Conservation (phyloP, 495 filamentous ascomycete genomes). For the Podospora anserina region DNA sequence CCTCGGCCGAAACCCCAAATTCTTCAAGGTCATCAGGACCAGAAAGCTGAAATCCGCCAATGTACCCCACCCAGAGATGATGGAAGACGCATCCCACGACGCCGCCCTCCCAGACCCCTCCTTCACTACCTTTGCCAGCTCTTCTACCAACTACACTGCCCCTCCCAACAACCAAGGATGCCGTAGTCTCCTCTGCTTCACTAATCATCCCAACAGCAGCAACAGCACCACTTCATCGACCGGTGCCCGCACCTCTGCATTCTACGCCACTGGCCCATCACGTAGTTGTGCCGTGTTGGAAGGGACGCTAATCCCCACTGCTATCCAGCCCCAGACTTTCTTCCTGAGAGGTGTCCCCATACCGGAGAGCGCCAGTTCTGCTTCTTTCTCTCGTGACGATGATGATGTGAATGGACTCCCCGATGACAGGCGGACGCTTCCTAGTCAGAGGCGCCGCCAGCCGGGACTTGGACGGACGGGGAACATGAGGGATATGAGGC, state of each 20-base stretch:
- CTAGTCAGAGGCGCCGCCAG: constrained; percentile 1
- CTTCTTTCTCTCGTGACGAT: background rate
- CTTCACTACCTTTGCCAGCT: background rate
- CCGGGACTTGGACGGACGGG: background rate
- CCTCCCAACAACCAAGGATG: background rate
- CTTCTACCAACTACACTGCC: background rate
- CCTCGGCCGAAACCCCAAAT: background rate
- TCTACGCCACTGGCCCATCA: background rate
- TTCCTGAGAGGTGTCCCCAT: background rate
- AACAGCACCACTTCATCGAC: background rate
- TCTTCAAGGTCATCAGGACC: background rate
- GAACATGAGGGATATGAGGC: background rate
- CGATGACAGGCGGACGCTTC: constrained; percentile 11
- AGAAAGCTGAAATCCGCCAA: background rate
- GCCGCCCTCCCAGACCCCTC: background rate
- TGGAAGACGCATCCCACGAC: background rate
- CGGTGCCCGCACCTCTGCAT: background rate
- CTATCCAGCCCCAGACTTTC: background rate
- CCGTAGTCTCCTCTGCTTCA: background rate
- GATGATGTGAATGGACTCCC: background rate
- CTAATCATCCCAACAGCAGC: background rate
- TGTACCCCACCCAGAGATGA: background rate
- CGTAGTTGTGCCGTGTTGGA: background rate
- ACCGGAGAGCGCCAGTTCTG: background rate
- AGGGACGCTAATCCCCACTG: background rate